phyloP scores from a whole-genome alignment of 208 protist species.

The Pavlovales sp. region DNA sequence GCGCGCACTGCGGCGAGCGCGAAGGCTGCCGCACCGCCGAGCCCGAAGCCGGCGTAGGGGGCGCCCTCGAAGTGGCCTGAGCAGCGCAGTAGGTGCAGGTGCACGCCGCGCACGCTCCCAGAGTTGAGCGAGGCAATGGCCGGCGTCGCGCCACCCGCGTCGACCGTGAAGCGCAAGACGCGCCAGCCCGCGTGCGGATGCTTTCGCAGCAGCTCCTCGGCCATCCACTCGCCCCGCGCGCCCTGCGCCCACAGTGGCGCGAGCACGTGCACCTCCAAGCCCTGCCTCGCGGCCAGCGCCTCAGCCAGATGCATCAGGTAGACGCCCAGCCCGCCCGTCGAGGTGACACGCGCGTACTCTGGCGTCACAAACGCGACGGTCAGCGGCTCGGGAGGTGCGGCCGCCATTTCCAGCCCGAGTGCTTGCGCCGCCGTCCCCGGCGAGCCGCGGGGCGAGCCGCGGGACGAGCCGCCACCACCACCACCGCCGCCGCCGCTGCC shows the following conservation, averaged over 20 bases:
- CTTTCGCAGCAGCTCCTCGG: too few relatives aligned
- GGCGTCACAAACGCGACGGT: neutral
- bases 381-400: too few relatives aligned
- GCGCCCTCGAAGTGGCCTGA: neutral
- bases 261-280: neutral
- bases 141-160: neutral
- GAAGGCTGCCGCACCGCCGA: neutral
- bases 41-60: neutral
- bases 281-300: neutral
- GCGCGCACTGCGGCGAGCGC: neutral
- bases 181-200: too few relatives aligned
- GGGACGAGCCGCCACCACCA: too few relatives aligned
- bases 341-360: neutral
- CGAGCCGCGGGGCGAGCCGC: too few relatives aligned
- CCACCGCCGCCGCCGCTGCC: too few relatives aligned
- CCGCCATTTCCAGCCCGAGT: too few relatives aligned
- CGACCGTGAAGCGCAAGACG: neutral
- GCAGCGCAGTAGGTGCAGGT: neutral
- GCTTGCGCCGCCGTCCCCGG: too few relatives aligned
- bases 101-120: neutral
- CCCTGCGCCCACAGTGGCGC: neutral
- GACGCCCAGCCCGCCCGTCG: conserved; percentile 1
- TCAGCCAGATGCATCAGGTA: neutral
- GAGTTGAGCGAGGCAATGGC: neutral
- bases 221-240: neutral